Base-by-base conservation (phyloP, 495 filamentous ascomycete genomes). In the Glonium stellatum region DNA sequence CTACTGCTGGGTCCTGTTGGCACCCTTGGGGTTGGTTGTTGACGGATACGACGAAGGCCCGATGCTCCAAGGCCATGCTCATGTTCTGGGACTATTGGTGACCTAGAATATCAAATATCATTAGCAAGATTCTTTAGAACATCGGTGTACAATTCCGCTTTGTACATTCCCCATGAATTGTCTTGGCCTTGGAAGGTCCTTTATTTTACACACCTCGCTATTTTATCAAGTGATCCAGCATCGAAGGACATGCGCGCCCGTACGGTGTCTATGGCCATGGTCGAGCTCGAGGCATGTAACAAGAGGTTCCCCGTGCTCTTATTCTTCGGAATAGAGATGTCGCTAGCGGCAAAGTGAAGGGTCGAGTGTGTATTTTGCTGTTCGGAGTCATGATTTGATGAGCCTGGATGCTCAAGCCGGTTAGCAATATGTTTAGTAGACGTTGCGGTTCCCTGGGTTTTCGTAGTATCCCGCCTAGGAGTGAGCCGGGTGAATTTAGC, bases 41-140 rank as follows among this genome's bases (percentile, higher is more conserved):
- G 92, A 61, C 93, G 88, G 73, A 97, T 97, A 65, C 93, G 87
- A 70, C 91, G 84, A 67, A 98, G 80, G 58, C 93, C 93, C 54
- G 91, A 92, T 34, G 76, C 75, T 52, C 80, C 80, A 47, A 85
- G 71, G 66, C 81, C 80, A 76, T 81, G 79, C 57, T 86, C 83
- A 67, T 78, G 81, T 59, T 85, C 83, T 55, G 72, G 63, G 27
- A 83, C 73, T 62, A 86, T 73, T 53, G 81, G 78, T 36, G 82
- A 83, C 69, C 80, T 83, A 56, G 25, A 9, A 25, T 54, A 58
- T 12, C 53, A 19, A 18, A 22, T n/a, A n/a, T 25, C 25, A 36
- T 21, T 22, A 37, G 31, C 36, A 13, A 44, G 39, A 25, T 22
- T 25, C 41, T 19, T 15, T 13, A 1, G 39, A 3, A 23, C 18